phyloP scores from a whole-genome alignment of 1,139 yeast genomes.

The Debaryomycetaceae sp. region DNA sequence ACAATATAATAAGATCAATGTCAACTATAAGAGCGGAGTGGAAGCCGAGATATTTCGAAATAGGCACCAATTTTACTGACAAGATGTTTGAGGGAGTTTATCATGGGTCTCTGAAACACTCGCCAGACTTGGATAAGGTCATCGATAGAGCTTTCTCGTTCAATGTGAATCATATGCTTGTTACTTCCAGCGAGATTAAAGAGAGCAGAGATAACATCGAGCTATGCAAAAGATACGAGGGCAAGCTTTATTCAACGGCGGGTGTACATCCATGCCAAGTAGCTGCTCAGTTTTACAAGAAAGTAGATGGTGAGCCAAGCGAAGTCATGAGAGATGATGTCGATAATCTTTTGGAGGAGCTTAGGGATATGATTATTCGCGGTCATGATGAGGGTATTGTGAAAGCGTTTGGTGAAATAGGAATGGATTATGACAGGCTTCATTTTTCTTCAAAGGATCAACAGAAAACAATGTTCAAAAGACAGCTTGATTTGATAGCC shows the following conservation, averaged over 20 bases:
- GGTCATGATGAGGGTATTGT: conserved; percentile 52
- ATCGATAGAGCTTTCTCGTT: conserved; percentile 62
- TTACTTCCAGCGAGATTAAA: conserved; percentile 75
- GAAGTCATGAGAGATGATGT: conserved; percentile 22
- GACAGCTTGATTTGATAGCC: conserved; percentile 65
- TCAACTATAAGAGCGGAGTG: conserved; percentile 14
- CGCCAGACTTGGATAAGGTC: conserved; percentile 61
- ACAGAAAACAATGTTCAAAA: conserved; percentile 64
- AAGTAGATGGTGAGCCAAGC: conserved; percentile 13
- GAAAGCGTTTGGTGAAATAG: conserved; percentile 89
- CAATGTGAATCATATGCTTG: conserved; percentile 65
- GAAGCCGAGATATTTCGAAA: conserved; percentile 46
- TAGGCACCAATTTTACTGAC: conserved; percentile 85
- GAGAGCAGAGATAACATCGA: conserved; percentile 54
- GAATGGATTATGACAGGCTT: conserved; percentile 88
- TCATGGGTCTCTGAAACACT: conserved; percentile 66
- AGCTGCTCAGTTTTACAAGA: conserved; percentile 47
- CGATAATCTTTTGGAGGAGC: conserved; percentile 39
- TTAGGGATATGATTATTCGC: conserved; percentile 45
- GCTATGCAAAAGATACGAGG: conserved; percentile 28
- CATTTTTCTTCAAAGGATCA: conserved; percentile 66
- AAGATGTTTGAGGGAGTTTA: conserved; percentile 81
- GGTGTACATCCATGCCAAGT: conserved; percentile 96
- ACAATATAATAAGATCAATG: neutral
- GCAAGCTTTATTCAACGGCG: conserved; percentile 60